Conservation (phyloP, 495 filamentous ascomycete species). For the Neurospora sp. region DNA sequence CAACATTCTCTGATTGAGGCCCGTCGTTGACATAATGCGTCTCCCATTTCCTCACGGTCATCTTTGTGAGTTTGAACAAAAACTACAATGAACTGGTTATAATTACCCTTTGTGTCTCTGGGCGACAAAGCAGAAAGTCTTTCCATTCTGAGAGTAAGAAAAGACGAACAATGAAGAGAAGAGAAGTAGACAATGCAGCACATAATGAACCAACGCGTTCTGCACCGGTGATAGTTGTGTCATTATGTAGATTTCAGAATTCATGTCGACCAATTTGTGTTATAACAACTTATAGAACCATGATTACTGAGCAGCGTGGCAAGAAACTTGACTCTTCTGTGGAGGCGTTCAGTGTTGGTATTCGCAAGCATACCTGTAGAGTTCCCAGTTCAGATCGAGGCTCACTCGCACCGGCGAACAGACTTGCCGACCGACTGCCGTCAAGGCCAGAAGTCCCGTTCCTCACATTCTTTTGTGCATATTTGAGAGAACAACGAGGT, state of each 20-base stretch:
- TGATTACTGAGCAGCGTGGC: neutral
- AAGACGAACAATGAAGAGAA: neutral
- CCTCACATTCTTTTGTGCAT: neutral
- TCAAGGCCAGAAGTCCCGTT: neutral
- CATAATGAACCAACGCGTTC: neutral
- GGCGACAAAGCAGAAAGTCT: too few species aligned
- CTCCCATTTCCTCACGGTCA: neutral
- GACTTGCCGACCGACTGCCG: neutral
- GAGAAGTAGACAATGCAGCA: neutral
- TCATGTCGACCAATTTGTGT: neutral
- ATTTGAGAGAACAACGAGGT: neutral
- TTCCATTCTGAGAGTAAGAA: neutral
- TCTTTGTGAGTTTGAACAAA: neutral
- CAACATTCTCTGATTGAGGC: neutral
- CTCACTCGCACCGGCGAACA: neutral
- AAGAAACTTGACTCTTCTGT: neutral
- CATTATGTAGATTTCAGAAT: neutral
- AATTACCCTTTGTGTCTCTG: too few species aligned
- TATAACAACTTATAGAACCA: neutral
- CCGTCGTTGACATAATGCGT: neutral
- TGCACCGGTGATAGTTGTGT: neutral
- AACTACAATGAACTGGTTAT: too few species aligned
- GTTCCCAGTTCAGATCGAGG: neutral
- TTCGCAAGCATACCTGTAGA: neutral
- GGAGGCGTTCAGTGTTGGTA: neutral